These are phyloP conservation scores for Boletus sensibilis DNA, from an alignment of 768 basidiomycete species.

Conservation along the genomic window DNA sequence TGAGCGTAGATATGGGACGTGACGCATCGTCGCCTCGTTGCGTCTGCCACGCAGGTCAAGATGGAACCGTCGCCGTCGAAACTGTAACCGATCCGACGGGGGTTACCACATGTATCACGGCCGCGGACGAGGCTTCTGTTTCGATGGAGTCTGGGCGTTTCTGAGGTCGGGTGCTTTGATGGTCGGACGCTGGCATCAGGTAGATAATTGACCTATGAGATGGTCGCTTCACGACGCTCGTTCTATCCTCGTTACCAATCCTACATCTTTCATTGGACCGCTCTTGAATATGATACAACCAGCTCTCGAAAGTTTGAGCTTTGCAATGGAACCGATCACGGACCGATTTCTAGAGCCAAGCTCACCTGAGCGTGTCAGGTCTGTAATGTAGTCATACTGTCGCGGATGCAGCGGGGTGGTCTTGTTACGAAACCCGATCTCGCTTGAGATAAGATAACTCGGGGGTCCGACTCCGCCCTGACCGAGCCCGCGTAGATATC, in stretches of 20 bases:
- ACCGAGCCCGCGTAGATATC: background rate
- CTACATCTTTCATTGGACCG: no score
- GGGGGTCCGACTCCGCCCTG: background rate
- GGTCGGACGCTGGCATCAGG: background rate
- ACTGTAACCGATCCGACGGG: conserved; percentile 7
- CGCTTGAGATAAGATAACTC: conserved; percentile 13
- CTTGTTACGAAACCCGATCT: background rate
- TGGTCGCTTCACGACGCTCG: background rate
- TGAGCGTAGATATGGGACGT: conserved; percentile 41
- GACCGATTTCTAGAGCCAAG: background rate
- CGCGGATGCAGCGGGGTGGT: background rate
- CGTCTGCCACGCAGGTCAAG: conserved; percentile 42
- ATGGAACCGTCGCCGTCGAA: conserved; percentile 31
- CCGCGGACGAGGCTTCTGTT: background rate
- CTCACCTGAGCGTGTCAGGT: background rate
- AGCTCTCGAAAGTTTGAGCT: background rate
- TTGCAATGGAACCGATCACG: background rate
- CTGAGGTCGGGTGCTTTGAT: background rate
- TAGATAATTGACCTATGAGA: background rate
- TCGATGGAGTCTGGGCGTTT: background rate
- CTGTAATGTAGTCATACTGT: background rate
- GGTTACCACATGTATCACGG: background rate
- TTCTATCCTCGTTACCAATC: background rate
- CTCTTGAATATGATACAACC: background rate
- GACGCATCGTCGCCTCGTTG: conserved; percentile 39